These are phyloP conservation scores for Albugo laibachii DNA, from an alignment of 352 stramenopile genomes.

Conservation along the genomic window DNA sequence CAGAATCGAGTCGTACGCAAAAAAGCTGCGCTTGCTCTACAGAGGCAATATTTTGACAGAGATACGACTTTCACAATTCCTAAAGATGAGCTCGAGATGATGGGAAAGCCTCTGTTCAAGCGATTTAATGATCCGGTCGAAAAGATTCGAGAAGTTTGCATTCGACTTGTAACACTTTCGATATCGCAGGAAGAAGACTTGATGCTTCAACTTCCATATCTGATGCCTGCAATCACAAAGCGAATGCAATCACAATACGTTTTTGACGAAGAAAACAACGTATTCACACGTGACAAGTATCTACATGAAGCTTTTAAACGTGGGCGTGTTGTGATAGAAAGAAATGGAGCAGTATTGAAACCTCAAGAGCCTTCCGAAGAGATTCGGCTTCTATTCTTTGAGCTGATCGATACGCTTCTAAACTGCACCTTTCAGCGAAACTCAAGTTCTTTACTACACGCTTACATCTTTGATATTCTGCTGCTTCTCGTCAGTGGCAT, in stretches of 20 bases:
- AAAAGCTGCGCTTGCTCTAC: slow-evolving; percentile 27
- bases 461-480: slow-evolving; percentile 63
- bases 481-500: slow-evolving; percentile 45
- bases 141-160: slow-evolving; percentile 51
- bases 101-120: slow-evolving; percentile 63
- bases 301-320: slow-evolving; percentile 59
- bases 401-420: slow-evolving; percentile 27
- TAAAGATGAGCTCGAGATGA: slow-evolving; percentile 14
- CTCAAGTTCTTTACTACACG: slow-evolving; percentile 54
- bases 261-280: slow-evolving; percentile 57
- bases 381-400: slow-evolving; percentile 38
- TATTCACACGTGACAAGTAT: slow-evolving; percentile 44
- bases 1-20: slow-evolving; percentile 30
- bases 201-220: slow-evolving; percentile 42
- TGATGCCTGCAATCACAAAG: slow-evolving; percentile 46
- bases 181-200: slow-evolving; percentile 23
- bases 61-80: background rate
- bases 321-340: slow-evolving; percentile 28
- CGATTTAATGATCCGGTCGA: slow-evolving; percentile 68
- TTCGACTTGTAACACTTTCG: slow-evolving; percentile 26
- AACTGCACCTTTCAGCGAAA: slow-evolving; percentile 21
- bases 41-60: slow-evolving; percentile 14
- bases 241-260: slow-evolving; percentile 40
- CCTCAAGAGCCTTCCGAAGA: slow-evolving; percentile 55
- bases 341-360: slow-evolving; percentile 11